Conservation (phyloP, 2,329 filamentous ascomycete species). For the Coleophoma cylindrospora region DNA sequence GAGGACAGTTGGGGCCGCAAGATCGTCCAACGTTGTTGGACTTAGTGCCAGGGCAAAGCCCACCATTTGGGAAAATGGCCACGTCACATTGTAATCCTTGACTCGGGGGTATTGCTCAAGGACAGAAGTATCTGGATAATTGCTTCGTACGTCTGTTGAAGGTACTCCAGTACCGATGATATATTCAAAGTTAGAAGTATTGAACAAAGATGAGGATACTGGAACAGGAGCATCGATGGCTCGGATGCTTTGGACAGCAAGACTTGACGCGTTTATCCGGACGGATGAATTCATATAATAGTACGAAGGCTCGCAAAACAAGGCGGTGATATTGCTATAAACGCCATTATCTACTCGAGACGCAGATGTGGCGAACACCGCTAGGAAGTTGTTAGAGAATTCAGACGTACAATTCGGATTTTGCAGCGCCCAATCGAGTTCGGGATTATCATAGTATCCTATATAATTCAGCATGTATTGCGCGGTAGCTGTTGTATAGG, state of each 20-base stretch:
- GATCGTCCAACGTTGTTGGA: conserved; percentile 21
- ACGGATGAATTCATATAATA: conserved; percentile 38
- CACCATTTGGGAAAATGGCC: conserved; percentile 27
- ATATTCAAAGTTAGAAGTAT: conserved; percentile 33
- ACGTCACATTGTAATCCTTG: conserved; percentile 15
- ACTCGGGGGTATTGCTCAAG: conserved; percentile 16
- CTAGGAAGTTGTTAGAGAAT: conserved; percentile 33
- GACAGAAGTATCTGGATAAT: conserved; percentile 11
- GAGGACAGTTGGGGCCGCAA: conserved; percentile 28
- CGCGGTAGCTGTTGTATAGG: neutral
- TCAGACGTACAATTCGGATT: conserved; percentile 26
- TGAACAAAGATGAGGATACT: conserved; percentile 20
- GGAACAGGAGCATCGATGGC: neutral
- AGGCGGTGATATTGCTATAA: conserved; percentile 23
- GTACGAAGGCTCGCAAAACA: conserved; percentile 41
- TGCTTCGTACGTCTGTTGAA: conserved; percentile 1
- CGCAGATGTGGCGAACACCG: conserved; percentile 18
- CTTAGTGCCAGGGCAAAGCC: conserved; percentile 30
- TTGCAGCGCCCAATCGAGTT: conserved; percentile 27
- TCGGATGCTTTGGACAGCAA: conserved; percentile 11
- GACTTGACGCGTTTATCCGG: conserved; percentile 26
- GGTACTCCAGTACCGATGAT: conserved; percentile 20
- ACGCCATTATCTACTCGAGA: neutral
- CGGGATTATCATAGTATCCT: conserved; percentile 33
- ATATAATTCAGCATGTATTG: conserved; percentile 33